phyloP scores from a whole-genome alignment of 805 yeast genomes.

The Candida peoriensis region DNA sequence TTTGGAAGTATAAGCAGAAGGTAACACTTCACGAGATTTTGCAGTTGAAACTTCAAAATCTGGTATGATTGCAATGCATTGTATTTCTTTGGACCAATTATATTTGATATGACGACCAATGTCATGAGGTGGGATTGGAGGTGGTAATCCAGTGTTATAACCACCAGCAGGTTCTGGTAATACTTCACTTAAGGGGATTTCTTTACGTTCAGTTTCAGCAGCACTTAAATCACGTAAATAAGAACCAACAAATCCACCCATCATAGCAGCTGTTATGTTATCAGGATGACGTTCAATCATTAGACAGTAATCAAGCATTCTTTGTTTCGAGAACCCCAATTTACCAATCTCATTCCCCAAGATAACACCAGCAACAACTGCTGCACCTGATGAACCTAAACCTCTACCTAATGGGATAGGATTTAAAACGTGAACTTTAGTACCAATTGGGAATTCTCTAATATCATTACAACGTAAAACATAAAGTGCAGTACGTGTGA shows the following conservation, averaged over 20 bases:
- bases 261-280: constrained; percentile 97
- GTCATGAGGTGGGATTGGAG: constrained; percentile 77
- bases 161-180: constrained; percentile 76
- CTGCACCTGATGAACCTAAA: constrained; percentile 96
- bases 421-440: constrained; percentile 72
- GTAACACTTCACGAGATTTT: constrained; percentile 83
- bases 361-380: constrained; percentile 94
- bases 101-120: constrained; percentile 89
- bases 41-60: constrained; percentile 94
- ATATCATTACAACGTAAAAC: constrained; percentile 81
- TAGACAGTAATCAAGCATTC: constrained; percentile 90
- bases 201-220: constrained; percentile 67
- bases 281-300: constrained; percentile 99
- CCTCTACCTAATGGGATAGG: constrained; percentile 98
- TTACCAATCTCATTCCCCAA: constrained; percentile 82
- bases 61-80: constrained; percentile 89
- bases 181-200: constrained; percentile 80
- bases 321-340: constrained; percentile 63
- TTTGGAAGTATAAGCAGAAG: constrained; percentile 65
- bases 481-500: constrained; percentile 90
- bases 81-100: constrained; percentile 74
- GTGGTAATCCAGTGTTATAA: constrained; percentile 58
- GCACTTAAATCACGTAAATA: constrained; percentile 76
- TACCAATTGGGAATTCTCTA: constrained; percentile 75
- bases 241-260: constrained; percentile 98